These are phyloP conservation scores for Coelastrella sp. DNA, from an alignment of 139 green algal species.

Conservation along the genomic window DNA sequence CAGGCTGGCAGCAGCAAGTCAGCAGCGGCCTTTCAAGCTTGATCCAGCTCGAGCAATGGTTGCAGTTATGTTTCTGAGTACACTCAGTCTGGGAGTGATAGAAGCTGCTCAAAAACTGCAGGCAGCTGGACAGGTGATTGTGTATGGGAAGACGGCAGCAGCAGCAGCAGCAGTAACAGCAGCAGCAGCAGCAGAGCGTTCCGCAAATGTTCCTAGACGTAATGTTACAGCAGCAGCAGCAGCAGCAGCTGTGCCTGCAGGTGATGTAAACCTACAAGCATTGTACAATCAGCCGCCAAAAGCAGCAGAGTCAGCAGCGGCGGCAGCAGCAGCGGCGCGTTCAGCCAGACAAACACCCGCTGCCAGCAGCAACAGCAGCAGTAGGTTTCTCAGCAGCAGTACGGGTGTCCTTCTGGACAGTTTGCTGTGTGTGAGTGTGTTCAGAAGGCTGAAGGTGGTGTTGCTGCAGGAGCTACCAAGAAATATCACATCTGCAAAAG, in stretches of 20 bases:
- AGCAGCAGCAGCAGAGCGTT: constrained; percentile 4
- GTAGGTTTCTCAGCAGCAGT: neutral
- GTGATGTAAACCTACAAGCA: neutral
- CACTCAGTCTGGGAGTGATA: neutral
- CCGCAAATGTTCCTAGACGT: neutral
- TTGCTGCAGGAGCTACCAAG: constrained; percentile 13
- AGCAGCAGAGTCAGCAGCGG: neutral
- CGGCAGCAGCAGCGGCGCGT: constrained; percentile 9
- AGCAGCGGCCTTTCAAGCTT: neutral
- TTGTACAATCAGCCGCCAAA: neutral
- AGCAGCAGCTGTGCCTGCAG: neutral
- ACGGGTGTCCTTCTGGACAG: neutral
- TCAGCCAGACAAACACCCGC: neutral
- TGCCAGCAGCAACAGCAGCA: constrained; percentile 18
- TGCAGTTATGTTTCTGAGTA: constrained; percentile 17
- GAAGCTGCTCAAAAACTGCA: constrained; percentile 43
- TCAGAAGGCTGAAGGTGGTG: neutral
- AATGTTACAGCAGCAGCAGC: neutral
- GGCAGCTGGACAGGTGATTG: constrained; percentile 4
- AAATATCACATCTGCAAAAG: neutral
- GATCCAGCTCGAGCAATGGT: neutral
- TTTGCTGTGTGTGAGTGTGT: neutral
- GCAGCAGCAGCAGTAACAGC: constrained; percentile 7
- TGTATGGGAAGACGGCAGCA: neutral
- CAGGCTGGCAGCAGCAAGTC: neutral